Conservation (phyloP, 176 grass and related monocot species). For the Oropetium thomaeum region DNA sequence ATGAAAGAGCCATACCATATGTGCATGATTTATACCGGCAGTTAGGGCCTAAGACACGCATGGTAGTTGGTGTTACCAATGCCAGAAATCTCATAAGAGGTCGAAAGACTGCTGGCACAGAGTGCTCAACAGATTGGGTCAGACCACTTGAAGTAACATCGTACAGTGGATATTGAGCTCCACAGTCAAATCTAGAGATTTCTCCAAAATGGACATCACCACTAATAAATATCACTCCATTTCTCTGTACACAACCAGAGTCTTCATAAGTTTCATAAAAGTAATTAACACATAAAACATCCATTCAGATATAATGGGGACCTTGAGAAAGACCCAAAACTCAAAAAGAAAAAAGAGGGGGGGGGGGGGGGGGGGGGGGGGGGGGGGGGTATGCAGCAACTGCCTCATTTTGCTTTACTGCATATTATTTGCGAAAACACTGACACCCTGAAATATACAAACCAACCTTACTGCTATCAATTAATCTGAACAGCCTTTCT, state of each 20-base stretch:
- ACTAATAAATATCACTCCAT: conserved; percentile 82
- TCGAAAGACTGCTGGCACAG: conserved; percentile 44
- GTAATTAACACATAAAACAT: conserved; percentile 4
- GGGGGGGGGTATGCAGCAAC: conserved; percentile 8
- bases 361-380: too few species aligned
- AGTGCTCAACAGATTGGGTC: conserved; percentile 76
- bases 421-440: neutral
- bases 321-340: neutral
- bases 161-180: conserved; percentile 64
- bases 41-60: conserved; percentile 58
- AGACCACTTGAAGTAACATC: conserved; percentile 95
- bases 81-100: conserved; percentile 59
- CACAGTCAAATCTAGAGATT: conserved; percentile 80
- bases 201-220: conserved; percentile 98
- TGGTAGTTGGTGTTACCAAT: conserved; percentile 56
- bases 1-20: conserved; percentile 57
- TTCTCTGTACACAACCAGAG: conserved; percentile 52
- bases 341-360: neutral
- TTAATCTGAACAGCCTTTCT: conserved; percentile 73
- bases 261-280: neutral
- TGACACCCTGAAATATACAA: neutral
- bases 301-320: neutral
- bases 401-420: neutral
- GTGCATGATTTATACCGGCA: conserved; percentile 76
- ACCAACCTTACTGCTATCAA: conserved; percentile 80